Evolutionary conservation across 2,329 filamentous ascomycete genomes (phyloP).

Genomic region (Conoideocrella luteorostrata): DNA sequence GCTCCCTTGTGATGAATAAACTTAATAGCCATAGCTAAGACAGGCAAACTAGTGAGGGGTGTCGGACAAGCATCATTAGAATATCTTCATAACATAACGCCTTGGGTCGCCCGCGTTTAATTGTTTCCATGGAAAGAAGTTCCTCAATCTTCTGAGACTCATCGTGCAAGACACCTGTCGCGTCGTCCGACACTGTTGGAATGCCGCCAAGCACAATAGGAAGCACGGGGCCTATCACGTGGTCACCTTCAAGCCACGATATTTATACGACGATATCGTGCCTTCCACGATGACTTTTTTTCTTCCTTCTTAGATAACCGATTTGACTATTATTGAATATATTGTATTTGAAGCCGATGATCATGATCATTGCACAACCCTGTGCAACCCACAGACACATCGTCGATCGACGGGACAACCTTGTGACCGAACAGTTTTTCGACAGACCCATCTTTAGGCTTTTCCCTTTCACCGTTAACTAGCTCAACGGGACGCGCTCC

Average conservation of each 20-base stretch:
- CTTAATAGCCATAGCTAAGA: conserved; percentile 22
- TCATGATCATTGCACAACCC: no score
- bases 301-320: no score
- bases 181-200: no score
- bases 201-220: no score
- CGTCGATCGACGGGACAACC: conserved; percentile 10
- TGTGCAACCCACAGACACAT: no score
- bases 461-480: conserved; percentile 20
- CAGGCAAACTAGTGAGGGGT: conserved; percentile 16
- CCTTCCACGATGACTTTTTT: no score
- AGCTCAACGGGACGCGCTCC: conserved; percentile 22
- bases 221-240: no score
- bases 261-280: no score
- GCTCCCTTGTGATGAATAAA: conserved; percentile 24
- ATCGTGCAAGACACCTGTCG: no score
- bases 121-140: conserved; percentile 12
- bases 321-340: no score
- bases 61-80: conserved; percentile 20
- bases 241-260: no score
- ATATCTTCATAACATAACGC: conserved; percentile 25
- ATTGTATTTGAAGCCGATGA: no score
- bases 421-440: conserved; percentile 21
- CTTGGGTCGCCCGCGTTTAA: conserved; percentile 16
- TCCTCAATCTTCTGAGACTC: conserved; percentile 16
- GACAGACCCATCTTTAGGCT: conserved; percentile 18